These are phyloP conservation scores for Globomyces pollinis-pini DNA, from an alignment of 192 early-diverging fungal genomes.

Conservation along the genomic window DNA sequence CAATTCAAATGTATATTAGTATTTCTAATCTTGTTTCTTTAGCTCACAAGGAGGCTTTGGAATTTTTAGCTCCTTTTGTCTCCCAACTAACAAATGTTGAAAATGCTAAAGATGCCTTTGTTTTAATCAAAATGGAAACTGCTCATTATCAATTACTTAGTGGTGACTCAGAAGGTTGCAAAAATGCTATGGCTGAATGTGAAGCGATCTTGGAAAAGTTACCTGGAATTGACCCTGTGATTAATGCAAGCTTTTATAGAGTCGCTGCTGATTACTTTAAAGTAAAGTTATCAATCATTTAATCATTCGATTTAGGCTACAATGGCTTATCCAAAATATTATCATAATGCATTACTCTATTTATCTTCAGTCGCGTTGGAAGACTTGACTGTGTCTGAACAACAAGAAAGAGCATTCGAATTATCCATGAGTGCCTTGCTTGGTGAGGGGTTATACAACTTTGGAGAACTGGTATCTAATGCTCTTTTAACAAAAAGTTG, in stretches of 20 bases:
- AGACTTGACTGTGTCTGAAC: slow-evolving; percentile 68
- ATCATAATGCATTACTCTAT: slow-evolving; percentile 89
- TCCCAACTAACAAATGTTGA: slow-evolving; percentile 52
- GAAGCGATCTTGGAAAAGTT: slow-evolving; percentile 74
- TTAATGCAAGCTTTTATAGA: slow-evolving; percentile 91
- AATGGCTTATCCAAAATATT: slow-evolving; percentile 85
- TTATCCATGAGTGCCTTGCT: slow-evolving; percentile 83
- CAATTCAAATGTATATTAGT: slow-evolving; percentile 17
- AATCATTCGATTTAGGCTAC: slow-evolving; percentile 64
- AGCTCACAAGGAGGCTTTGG: slow-evolving; percentile 62
- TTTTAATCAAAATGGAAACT: slow-evolving; percentile 76
- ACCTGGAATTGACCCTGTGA: slow-evolving; percentile 67
- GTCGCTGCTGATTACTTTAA: slow-evolving; percentile 97
- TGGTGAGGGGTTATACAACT: slow-evolving; percentile 96
- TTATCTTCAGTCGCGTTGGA: slow-evolving; percentile 85
- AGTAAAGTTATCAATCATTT: too few species aligned
- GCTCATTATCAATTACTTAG: slow-evolving; percentile 76
- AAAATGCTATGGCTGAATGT: slow-evolving; percentile 73
- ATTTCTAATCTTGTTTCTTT: too few species aligned
- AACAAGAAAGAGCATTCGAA: slow-evolving; percentile 84
- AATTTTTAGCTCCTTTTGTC: slow-evolving; percentile 66
- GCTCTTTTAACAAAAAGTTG: slow-evolving; percentile 53
- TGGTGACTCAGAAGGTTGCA: slow-evolving; percentile 75
- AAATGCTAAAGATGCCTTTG: slow-evolving; percentile 74
- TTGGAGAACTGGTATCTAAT: slow-evolving; percentile 85